Base-by-base conservation (phyloP, 768 basidiomycete species). In the Collybia nuda region DNA sequence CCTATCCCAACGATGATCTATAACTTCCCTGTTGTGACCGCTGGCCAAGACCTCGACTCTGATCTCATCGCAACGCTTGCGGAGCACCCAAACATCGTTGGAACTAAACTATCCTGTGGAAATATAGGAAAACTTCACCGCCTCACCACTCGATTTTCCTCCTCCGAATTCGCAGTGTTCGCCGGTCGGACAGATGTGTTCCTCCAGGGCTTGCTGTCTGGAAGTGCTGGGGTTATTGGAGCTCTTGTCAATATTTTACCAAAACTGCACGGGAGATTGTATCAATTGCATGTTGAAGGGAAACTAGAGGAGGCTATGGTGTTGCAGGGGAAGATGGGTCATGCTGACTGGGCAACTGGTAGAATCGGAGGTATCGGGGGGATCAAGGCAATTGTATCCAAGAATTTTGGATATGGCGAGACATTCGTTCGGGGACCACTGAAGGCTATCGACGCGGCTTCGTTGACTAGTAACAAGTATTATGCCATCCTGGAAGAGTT, bases 91-190 rank as follows among this genome's bases (percentile, higher is more conserved):
- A 93, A 93, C 68, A 90, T 91, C 56, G 86, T 93, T 52, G 92
- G 92, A 51, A 84, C 80, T 44, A 93, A 89, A 68, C 76, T 94
- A 19, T 93, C 92, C 26, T 93, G 90, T 63, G 90, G 86, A 4
- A 86, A 84, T 57, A 82, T 94, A 50, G 90, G 90, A 18, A 94
- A 93, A 66, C 81, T 91, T 40, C 83, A 87, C 47, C 84, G 91
- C 15, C 73, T 93, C 39, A 79, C 85, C 11, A 79, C 82, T 3
- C 71, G 78, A 28, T 81, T 82, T 54, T 67, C 80, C 5, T 55
- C 73, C 3, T 61, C 70, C 2, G 72, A 82, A 37, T 87, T 89
- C 56, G 79, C 84, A 3, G 81, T 89, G n/a, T 85, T 86, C 59
- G 80, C 88, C 9, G 91, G 92, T 1, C 82, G 84, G 50, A 82